Percentiles rank a stretch among this genome's conserved stretches.
These are phyloP conservation scores for Lentinula novae-zelandiae DNA, from an alignment of 1,284 basidiomycete species.

Conservation along the genomic window DNA sequence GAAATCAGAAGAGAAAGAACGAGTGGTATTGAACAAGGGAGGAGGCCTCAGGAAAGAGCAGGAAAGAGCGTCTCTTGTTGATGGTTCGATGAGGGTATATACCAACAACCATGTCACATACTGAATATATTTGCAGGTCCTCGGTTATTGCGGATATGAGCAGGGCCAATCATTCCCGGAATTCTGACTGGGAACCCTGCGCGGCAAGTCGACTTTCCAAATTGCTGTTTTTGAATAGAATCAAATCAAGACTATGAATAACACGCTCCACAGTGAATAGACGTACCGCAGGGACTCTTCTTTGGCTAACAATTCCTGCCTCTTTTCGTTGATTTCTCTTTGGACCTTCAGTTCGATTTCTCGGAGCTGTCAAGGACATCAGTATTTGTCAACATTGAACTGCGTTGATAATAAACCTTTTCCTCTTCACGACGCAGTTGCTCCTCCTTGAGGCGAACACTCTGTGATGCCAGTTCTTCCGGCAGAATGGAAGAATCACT, in stretches of 20 bases:
- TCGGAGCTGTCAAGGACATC: constrained; percentile 58
- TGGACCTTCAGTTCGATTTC: constrained; percentile 99
- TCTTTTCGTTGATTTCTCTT: constrained; percentile 98
- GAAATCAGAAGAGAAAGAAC: background rate
- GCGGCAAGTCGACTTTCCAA: constrained; percentile 88
- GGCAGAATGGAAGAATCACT: constrained; percentile 88
- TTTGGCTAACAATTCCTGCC: constrained; percentile 93
- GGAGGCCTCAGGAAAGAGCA: constrained; percentile 6
- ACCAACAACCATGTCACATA: background rate
- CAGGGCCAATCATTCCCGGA: constrained; percentile 42
- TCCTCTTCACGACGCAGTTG: constrained; percentile 97
- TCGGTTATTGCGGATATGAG: constrained; percentile 2
- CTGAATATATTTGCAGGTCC: background rate
- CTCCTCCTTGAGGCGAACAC: constrained; percentile 97
- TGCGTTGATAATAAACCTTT: constrained; percentile 49
- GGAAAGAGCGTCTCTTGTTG: constrained; percentile 14
- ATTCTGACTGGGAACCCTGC: constrained; percentile 69
- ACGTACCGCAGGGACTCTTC: constrained; percentile 81
- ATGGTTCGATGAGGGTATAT: constrained; percentile 12
- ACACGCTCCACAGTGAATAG: background rate
- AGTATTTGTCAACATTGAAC: background rate
- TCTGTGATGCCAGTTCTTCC: constrained; percentile 95
- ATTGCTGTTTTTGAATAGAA: constrained; percentile 48
- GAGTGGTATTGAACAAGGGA: constrained; percentile 1
- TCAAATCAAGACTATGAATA: constrained; percentile 7